A percentile compares a stretch with the other conserved stretches of the same genome.
These are phyloP conservation scores for Pneumocystis oryctolagi DNA, from an alignment of 1,139 yeast species.

Conservation along the genomic window DNA sequence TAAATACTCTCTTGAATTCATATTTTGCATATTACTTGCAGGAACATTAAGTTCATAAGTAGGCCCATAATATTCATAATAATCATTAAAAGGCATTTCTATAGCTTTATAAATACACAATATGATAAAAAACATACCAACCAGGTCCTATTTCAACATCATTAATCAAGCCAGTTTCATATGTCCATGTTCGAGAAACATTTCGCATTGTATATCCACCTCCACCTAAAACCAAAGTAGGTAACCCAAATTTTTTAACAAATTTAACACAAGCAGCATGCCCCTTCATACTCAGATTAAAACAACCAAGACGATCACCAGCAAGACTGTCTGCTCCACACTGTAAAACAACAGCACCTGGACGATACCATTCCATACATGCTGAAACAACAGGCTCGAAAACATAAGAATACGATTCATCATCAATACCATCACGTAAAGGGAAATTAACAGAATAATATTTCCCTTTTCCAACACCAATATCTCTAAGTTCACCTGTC, in stretches of 20 bases:
- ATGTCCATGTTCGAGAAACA: constrained; percentile 93
- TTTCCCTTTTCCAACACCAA: constrained; percentile 81
- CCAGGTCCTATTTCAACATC: constrained; percentile 53
- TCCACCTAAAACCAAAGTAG: constrained; percentile 87
- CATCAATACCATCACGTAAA: constrained; percentile 82
- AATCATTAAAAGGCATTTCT: constrained; percentile 88
- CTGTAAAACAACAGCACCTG: constrained; percentile 79
- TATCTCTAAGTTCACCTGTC: constrained; percentile 79
- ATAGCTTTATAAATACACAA: neutral
- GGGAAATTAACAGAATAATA: constrained; percentile 81
- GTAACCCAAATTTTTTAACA: constrained; percentile 74
- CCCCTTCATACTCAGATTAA: constrained; percentile 79
- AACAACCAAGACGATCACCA: constrained; percentile 83
- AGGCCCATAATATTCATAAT: constrained; percentile 93
- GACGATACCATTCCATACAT: constrained; percentile 86
- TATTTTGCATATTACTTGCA: constrained; percentile 92
- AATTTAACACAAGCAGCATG: constrained; percentile 92
- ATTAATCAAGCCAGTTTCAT: constrained; percentile 77
- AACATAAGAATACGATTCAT: constrained; percentile 66
- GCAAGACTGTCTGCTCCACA: constrained; percentile 86
- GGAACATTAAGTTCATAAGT: constrained; percentile 85
- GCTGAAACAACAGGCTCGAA: constrained; percentile 75
- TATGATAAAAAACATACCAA: constrained; percentile 4
- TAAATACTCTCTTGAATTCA: constrained; percentile 83
- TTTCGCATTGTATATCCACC: constrained; percentile 98